Evolutionary conservation across 441 rosid genomes (phyloP), one percentile per base, ranked within the genome.

Genomic region (Aquilaria agallochum): DNA sequence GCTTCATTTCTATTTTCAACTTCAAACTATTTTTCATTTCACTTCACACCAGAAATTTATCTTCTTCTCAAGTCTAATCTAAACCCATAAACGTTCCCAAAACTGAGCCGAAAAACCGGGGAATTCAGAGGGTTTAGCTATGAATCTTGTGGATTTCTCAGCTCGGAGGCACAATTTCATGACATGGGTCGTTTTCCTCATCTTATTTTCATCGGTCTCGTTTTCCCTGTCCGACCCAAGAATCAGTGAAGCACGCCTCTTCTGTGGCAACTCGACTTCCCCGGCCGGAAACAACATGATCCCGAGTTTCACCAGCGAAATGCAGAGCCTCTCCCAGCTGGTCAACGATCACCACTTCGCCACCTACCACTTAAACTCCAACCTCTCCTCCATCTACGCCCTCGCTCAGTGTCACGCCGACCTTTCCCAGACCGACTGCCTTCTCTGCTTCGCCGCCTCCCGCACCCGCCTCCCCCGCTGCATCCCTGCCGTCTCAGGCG

Each of bases 391-490:
- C 49, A 58, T 91, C 6, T 91, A 68, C 59, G 80, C 77, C 3
- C 58, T 86, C 11, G 82, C 77, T 5, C 92, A 91, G 72, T 88
- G 96, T 76, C 89, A 86, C 67, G 50, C 31, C 5, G 96, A 91
- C 68, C 87, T 91, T 57, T 88, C 97, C 1, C 89, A 76, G 12
- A 80, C 87, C 2, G 94, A 91, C 44, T 91, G 97, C 55, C 90
- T 83, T 65, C 84, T 91, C 66, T 91, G 96, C 74, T 88, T 67
- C 76, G 89, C 89, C 13, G 75, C 80, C 33, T 63, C 83, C 27
- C 85, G 96, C 51, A 88, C 96, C 15, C 82, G 69, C 60, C 77
- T 91, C 62, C 96, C 96, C 27, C 83, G 83, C 40, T 91, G 97
- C 73, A 87, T 88, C 40, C 88, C 96, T 42, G 72, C 92, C 20